Base-by-base conservation (phyloP, 306 rosid genomes). In the Abrus pulchellus region DNA sequence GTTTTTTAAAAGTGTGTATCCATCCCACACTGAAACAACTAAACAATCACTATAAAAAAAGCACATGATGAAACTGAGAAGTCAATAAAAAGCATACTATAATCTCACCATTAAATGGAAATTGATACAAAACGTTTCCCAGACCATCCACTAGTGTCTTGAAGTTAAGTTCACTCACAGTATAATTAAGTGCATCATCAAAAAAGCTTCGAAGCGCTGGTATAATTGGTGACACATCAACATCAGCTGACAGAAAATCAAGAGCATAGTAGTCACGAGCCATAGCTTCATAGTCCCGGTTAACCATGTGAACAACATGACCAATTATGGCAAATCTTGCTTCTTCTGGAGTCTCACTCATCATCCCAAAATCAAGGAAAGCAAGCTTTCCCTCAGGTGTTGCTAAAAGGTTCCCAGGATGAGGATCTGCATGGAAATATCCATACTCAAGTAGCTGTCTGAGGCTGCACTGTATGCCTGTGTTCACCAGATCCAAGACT, bases 401-500 rank as follows among this genome's bases (percentile, higher is more conserved):
- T 40, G 98, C 98, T 81, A 94, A 85, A 72, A 94, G 98, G 83
- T 94, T 94, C 76, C 98, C 98, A 57, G 98, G 98, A 84, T 94
- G 98, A 71, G 98, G 98, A 90, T 94, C 98, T 32, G 98, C 98
- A 52, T 94, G 98, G 81, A 94, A 94, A 87, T 91, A 94, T 70
- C 98, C 98, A 32, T 94, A 94, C 87, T 94, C 98, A 36, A 94
- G 97, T 68, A 94, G 89, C 84, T 94, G 98, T 70, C 98, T 82
- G 30, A 94, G 97, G 86, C 97, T 94, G 94, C 98, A 94, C 63
- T 94, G 98, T 50, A 94, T 92, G 64, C 98, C 97, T 6, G 97
- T 84, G 77, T 89, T 94, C 68, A 94, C 97, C 49, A 94, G 83
- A 86, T 94, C 97, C 81, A 94, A 84, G 68, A 94, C 97, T 52